Percentiles rank a stretch among this genome's conserved stretches.
Evolutionary conservation across 129 eudicot species (phyloP).

Genomic region (sunflower (Helianthus annuus)): DNA sequence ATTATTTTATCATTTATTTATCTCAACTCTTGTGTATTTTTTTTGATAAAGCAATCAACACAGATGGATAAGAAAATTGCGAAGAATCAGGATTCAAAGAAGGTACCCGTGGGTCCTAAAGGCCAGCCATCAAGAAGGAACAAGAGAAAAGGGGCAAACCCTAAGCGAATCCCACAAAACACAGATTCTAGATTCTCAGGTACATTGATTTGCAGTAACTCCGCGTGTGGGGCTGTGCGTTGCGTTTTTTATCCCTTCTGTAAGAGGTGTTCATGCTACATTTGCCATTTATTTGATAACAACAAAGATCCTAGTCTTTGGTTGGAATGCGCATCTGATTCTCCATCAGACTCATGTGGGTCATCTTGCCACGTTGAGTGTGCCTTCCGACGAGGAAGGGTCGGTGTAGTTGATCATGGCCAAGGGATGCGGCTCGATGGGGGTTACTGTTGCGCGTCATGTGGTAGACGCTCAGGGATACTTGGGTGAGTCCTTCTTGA

Average conservation of each 20-base stretch:
- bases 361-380: conserved; percentile 89
- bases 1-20: neutral
- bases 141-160: conserved; percentile 63
- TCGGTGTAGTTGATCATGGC: conserved; percentile 81
- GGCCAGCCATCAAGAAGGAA: conserved; percentile 55
- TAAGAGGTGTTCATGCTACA: conserved; percentile 91
- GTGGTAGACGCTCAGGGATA: conserved; percentile 85
- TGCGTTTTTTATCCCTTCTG: conserved; percentile 70
- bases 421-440: conserved; percentile 83
- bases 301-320: conserved; percentile 96
- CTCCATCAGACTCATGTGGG: conserved; percentile 61
- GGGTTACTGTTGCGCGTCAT: conserved; percentile 86
- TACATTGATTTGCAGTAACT: conserved; percentile 72
- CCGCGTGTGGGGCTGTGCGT: conserved; percentile 77
- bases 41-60: conserved; percentile 38
- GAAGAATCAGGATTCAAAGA: conserved; percentile 64
- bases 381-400: conserved; percentile 64
- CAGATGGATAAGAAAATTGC: conserved; percentile 41
- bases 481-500: conserved; percentile 58
- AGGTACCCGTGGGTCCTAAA: conserved; percentile 42
- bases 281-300: conserved; percentile 83
- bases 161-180: conserved; percentile 44
- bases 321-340: conserved; percentile 84
- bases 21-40: conserved; percentile 28
- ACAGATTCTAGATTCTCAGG: conserved; percentile 44